phyloP scores from a whole-genome alignment of 2,329 filamentous ascomycete species.

The Teratosphaeria zuluensis region DNA sequence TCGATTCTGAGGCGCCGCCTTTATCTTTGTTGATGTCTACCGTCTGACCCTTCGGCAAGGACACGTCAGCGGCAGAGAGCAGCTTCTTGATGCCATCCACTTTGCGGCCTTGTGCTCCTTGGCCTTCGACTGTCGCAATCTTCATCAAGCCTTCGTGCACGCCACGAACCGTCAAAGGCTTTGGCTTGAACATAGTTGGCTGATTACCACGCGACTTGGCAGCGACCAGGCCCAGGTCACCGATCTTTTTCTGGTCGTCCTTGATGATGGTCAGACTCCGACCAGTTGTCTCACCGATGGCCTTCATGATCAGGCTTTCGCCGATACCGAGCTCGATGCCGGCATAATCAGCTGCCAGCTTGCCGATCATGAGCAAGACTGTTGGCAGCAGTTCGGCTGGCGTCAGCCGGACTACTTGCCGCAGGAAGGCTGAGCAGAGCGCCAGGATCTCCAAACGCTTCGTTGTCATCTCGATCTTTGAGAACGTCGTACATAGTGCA shows the following conservation, averaged over 20 bases:
- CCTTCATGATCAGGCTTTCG: slow-evolving; percentile 97
- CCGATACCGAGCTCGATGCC: slow-evolving; percentile 97
- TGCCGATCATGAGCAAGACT: slow-evolving; percentile 93
- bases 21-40: slow-evolving; percentile 87
- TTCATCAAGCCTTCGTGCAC: slow-evolving; percentile 81
- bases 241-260: slow-evolving; percentile 90
- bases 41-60: slow-evolving; percentile 53
- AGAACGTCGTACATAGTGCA: slow-evolving; percentile 88
- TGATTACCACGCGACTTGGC: slow-evolving; percentile 93
- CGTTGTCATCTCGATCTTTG: slow-evolving; percentile 85
- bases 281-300: slow-evolving; percentile 89
- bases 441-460: slow-evolving; percentile 83
- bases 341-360: slow-evolving; percentile 90
- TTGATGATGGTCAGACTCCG: slow-evolving; percentile 84
- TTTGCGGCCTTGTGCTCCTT: slow-evolving; percentile 81
- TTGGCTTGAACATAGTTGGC: slow-evolving; percentile 97
- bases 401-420: slow-evolving; percentile 86
- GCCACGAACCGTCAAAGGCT: slow-evolving; percentile 72
- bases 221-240: slow-evolving; percentile 86
- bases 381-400: slow-evolving; percentile 81
- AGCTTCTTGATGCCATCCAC: slow-evolving; percentile 94
- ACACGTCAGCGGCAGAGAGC: slow-evolving; percentile 76
- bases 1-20: slow-evolving; percentile 87
- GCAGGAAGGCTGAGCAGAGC: slow-evolving; percentile 81
- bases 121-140: slow-evolving; percentile 78